Evolutionary conservation across 768 basidiomycete species (phyloP).

Genomic region (Galerina sulciceps): DNA sequence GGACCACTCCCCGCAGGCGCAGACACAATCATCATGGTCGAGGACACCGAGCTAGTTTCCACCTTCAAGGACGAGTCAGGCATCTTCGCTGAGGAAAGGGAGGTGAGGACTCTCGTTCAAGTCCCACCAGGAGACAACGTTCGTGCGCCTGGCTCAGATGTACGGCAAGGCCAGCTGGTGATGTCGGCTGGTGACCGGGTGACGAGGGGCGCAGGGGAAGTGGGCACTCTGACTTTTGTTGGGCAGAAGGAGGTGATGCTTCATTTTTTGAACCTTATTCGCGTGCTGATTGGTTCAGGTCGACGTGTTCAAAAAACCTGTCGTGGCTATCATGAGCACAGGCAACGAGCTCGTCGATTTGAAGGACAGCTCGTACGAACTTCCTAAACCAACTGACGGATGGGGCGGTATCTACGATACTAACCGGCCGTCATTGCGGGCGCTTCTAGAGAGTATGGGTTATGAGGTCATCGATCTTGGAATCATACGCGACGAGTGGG

Average conservation of each 20-base stretch:
- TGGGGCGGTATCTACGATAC: slow-evolving; percentile 88
- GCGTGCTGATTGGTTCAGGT: slow-evolving; percentile 48
- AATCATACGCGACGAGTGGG: slow-evolving; percentile 75
- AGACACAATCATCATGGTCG: slow-evolving; percentile 90
- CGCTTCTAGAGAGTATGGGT: slow-evolving; percentile 71
- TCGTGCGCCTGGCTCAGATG: slow-evolving; percentile 75
- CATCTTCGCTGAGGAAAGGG: slow-evolving; percentile 63
- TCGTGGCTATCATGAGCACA: slow-evolving; percentile 82
- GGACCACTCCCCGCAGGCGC: slow-evolving; percentile 76
- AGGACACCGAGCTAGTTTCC: slow-evolving; percentile 81
- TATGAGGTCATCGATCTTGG: slow-evolving; percentile 83
- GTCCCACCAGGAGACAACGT: slow-evolving; percentile 73
- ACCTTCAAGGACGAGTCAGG: slow-evolving; percentile 40
- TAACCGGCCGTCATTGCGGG: slow-evolving; percentile 79
- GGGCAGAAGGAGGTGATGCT: slow-evolving; percentile 68
- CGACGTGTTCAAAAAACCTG: slow-evolving; percentile 68
- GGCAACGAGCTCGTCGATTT: slow-evolving; percentile 67
- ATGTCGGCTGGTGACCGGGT: slow-evolving; percentile 66
- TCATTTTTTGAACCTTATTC: not conserved
- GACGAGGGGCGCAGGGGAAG: slow-evolving; percentile 73
- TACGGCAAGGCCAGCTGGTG: slow-evolving; percentile 66
- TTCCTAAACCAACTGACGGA: slow-evolving; percentile 17
- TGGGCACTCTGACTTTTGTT: slow-evolving; percentile 82
- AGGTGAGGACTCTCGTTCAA: slow-evolving; percentile 69
- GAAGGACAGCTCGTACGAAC: not conserved